Base-by-base conservation (phyloP, 257 asterid genomes). In the Capsicum chinense region DNA sequence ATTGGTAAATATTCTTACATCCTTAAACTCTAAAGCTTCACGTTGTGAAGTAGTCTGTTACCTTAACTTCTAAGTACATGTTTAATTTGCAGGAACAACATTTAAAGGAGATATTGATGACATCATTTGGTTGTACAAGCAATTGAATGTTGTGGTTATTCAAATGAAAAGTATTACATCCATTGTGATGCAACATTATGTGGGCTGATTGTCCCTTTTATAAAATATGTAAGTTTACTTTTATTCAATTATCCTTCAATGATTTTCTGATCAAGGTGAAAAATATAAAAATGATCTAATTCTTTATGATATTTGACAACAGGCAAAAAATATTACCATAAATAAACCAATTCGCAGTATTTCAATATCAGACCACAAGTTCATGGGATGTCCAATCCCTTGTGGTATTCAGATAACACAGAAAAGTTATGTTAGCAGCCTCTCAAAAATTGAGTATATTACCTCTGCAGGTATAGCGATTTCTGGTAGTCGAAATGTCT, bases 371-470 rank as follows among this genome's bases (percentile, higher is more conserved):
- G 39, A 58, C n/a, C 79, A 71, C 79, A 71, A 69, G 6, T 69
- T 69, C 5, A 0, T 71, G 58, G 58, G 79, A 71, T 71, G 79
- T 47, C 5, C 58, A 1, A 71, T 47, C 17, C 79, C 79, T 70
- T 70, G 79, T 2, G 57, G 57, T 2, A 3, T 70, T 70, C 79
- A 44, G 6, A 71, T 71, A 71, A 71, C 79, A 9, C n/a, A 11
- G 19, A 67, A 35, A 35, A 67, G 9, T 33, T 35, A 67, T 9
- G 5, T 47, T n/a, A 10, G 35, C 17, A 16, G 1, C 2, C 26
- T 70, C 9, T 70, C 79, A 37, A 78, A 15, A 50, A 48, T 86
- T 4, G 84, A 86, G 17, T 83, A 26, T 35, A 56, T 86, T 66
- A 56, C 67, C 8, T 83, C 86, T 3, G 4, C 44, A 21, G 86